A percentile compares a stretch with the other conserved stretches of the same genome.
phyloP scores from a whole-genome alignment of 208 protist genomes.

The Zelonia costaricensis region DNA sequence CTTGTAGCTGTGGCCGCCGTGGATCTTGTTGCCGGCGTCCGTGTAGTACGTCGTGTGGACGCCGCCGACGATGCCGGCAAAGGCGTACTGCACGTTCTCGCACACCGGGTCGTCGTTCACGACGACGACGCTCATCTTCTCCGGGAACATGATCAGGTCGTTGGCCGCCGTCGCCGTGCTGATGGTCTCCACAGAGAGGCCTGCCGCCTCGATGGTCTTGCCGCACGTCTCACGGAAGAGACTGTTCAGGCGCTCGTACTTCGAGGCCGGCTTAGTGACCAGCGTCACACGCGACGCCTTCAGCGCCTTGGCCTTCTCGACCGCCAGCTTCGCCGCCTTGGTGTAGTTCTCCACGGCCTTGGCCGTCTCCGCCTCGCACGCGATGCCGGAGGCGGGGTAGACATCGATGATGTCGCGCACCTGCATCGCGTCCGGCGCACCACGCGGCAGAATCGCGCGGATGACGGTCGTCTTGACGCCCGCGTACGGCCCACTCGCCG shows the following conservation, averaged over 20 bases:
- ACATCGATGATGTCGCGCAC: conserved; percentile 81
- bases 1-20: conserved; percentile 78
- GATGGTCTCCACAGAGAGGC: conserved; percentile 54
- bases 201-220: conserved; percentile 58
- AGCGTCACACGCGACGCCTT: conserved; percentile 66
- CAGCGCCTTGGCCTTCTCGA: conserved; percentile 60
- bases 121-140: conserved; percentile 66
- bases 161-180: conserved; percentile 62
- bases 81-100: conserved; percentile 74
- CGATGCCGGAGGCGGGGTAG: conserved; percentile 67
- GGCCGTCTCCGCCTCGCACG: conserved; percentile 45
- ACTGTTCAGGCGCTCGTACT: conserved; percentile 70
- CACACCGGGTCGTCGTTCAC: conserved; percentile 69
- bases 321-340: conserved; percentile 68
- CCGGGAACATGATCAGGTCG: conserved; percentile 72
- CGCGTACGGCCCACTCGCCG: conserved; percentile 40
- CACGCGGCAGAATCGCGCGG: conserved; percentile 69
- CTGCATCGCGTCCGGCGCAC: conserved; percentile 48
- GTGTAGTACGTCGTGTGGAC: conserved; percentile 66
- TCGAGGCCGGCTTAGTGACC: conserved; percentile 71
- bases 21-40: conserved; percentile 48
- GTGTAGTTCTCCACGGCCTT: conserved; percentile 46
- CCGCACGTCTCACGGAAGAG: conserved; percentile 59
- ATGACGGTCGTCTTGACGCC: conserved; percentile 67
- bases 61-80: conserved; percentile 70